phyloP scores from a whole-genome alignment of 805 yeast species.

The Zygoascus bituminiphila region DNA sequence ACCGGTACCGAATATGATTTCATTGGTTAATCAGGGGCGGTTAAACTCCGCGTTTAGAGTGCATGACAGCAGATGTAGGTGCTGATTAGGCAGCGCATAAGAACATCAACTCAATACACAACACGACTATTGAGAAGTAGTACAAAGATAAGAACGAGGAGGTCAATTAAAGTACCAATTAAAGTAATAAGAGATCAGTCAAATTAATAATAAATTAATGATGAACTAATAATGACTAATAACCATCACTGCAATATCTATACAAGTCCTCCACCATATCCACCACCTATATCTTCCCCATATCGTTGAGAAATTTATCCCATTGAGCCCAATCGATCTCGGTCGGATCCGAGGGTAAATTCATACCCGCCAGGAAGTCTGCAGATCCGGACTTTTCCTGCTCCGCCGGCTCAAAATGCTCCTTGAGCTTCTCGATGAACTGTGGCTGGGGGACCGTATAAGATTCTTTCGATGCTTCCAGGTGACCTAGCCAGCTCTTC shows the following conservation, averaged over 20 bases:
- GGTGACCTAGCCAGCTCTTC: background rate
- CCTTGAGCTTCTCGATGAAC: background rate
- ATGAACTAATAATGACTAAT: background rate
- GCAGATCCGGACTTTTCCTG: no score
- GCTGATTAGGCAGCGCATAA: background rate
- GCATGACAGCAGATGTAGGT: no score
- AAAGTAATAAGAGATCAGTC: background rate
- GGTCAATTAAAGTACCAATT: no score
- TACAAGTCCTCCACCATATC: no score
- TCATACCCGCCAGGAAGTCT: background rate
- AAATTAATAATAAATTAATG: background rate
- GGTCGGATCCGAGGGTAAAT: background rate
- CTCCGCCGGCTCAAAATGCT: background rate
- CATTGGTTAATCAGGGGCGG: background rate
- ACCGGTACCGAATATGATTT: background rate
- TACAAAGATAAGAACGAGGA: no score
- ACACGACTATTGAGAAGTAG: no score
- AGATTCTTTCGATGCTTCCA: background rate
- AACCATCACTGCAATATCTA: no score
- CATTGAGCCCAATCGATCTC: background rate
- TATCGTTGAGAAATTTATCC: background rate
- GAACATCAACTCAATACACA: no score
- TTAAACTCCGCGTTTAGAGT: background rate
- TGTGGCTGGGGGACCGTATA: background rate
- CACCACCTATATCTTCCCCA: background rate